Evolutionary conservation across 805 yeast species (phyloP).

Genomic region (Metschnikowia lachancei): DNA sequence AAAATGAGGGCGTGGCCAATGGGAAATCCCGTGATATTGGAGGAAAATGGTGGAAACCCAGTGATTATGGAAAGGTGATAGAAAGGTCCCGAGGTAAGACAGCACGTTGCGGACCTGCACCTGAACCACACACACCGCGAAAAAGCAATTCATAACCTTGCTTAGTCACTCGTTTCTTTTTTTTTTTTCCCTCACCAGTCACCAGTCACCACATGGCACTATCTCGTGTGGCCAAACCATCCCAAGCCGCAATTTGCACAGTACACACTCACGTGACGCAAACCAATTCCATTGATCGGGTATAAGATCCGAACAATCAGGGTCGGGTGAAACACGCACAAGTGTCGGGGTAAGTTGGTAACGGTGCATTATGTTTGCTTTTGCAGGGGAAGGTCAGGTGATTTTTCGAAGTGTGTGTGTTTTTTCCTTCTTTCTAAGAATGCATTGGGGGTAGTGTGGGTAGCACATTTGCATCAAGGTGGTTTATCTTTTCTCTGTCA

Average conservation of each 20-base stretch:
- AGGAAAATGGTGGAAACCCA: neutral
- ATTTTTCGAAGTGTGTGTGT: no score
- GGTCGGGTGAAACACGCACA: neutral
- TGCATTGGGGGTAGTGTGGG: no score
- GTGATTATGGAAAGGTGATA: neutral
- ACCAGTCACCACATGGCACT: no score
- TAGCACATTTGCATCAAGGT: no score
- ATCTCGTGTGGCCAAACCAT: neutral
- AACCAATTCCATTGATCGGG: neutral
- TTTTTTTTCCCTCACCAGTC: no score
- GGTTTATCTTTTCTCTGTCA: no score
- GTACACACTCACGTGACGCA: neutral
- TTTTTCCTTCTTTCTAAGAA: no score
- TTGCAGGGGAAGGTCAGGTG: no score
- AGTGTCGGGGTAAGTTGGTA: neutral
- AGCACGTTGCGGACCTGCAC: conserved; percentile 8
- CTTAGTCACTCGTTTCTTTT: conserved; percentile 4
- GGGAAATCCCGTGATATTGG: neutral
- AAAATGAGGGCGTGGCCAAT: neutral
- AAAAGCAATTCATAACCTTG: conserved; percentile 2
- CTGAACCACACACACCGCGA: neutral
- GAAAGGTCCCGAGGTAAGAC: neutral
- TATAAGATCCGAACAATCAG: neutral
- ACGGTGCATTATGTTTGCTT: no score
- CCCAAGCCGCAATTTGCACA: neutral